Evolutionary conservation across 129 eudicot genomes (phyloP).

Genomic region (sunflower (Helianthus annuus)): DNA sequence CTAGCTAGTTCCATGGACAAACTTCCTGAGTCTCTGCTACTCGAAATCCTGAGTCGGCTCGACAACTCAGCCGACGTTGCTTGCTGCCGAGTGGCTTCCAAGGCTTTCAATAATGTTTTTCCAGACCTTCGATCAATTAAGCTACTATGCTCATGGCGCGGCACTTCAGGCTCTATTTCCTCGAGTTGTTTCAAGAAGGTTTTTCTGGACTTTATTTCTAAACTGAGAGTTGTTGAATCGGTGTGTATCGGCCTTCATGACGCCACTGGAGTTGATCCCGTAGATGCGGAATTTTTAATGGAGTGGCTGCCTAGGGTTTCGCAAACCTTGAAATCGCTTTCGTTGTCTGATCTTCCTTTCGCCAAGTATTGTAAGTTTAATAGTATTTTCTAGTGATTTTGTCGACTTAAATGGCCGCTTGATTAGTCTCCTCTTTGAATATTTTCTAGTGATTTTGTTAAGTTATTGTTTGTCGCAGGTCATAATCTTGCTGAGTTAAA

Average conservation of each 20-base stretch:
- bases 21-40: constrained; percentile 43
- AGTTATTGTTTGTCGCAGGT: not conserved
- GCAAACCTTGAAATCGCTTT: constrained; percentile 32
- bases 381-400: not conserved
- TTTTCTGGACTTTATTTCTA: constrained; percentile 34
- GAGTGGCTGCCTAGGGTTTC: constrained; percentile 48
- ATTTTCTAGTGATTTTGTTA: too few species aligned
- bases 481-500: constrained; percentile 1
- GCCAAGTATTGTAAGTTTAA: constrained; percentile 39
- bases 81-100: constrained; percentile 51
- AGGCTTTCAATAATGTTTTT: constrained; percentile 34
- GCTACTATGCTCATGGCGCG: constrained; percentile 39
- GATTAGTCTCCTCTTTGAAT: too few species aligned
- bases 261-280: constrained; percentile 26
- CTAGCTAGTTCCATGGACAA: constrained; percentile 41
- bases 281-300: constrained; percentile 38
- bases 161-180: too few species aligned
- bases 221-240: constrained; percentile 32
- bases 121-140: constrained; percentile 48
- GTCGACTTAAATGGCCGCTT: not conserved
- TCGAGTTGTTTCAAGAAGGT: constrained; percentile 44
- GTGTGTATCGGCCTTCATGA: constrained; percentile 43
- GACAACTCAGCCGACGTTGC: constrained; percentile 50
- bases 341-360: constrained; percentile 26
- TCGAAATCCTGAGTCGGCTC: constrained; percentile 64